phyloP scores from a whole-genome alignment of 371 early-diverging fungal genomes.

The Funneliformis caledonium region DNA sequence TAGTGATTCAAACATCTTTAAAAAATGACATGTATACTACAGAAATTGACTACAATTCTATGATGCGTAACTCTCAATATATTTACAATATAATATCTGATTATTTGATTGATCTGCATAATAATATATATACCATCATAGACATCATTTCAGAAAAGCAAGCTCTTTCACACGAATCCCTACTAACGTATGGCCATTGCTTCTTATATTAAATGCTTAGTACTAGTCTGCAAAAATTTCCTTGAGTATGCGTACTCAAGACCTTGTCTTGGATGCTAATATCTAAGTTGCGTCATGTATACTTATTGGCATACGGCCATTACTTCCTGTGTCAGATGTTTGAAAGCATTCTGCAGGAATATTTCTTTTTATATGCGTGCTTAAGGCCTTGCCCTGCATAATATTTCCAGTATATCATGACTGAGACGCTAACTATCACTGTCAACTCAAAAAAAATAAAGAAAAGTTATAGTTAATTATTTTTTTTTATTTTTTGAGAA shows the following conservation, averaged over 20 bases:
- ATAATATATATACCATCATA: no score
- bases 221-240: constrained; percentile 6
- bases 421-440: no score
- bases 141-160: neutral
- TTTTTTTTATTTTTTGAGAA: no score
- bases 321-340: constrained; percentile 36
- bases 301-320: constrained; percentile 36
- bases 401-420: no score
- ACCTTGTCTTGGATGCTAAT: constrained; percentile 24
- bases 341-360: constrained; percentile 32
- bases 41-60: no score
- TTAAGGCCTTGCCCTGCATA: neutral
- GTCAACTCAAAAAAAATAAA: no score
- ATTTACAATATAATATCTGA: no score
- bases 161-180: constrained; percentile 6
- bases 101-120: no score
- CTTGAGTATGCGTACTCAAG: constrained; percentile 18
- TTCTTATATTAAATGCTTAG: constrained; percentile 28
- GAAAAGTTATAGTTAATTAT: no score
- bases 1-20: constrained; percentile 32
- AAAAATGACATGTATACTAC: no score
- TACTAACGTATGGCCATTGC: constrained; percentile 25
- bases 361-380: constrained; percentile 7
- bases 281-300: constrained; percentile 30
- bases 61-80: no score